Evolutionary conservation across 2,329 filamentous ascomycete genomes (phyloP), one percentile per base, ranked within the genome.

Genomic region (Fusarium clavum): DNA sequence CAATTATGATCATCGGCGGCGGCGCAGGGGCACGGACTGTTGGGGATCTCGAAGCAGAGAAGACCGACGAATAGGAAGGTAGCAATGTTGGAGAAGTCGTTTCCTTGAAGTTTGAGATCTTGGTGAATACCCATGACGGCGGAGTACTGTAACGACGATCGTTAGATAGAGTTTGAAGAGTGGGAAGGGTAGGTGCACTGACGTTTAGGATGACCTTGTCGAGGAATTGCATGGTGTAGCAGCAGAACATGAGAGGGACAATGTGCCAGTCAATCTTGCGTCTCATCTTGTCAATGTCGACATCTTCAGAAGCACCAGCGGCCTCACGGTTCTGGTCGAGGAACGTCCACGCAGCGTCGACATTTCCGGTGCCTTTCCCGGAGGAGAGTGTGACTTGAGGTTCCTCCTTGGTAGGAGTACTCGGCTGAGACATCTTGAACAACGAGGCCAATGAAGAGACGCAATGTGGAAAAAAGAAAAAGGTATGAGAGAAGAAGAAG

Each of bases 191-290:
- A 9, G 11, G 32, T 29, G 43, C 34, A 79, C 85, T 74, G 54
- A 89, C 87, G 72, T 90, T 90, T 46, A 90, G 83, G 29, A 88
- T 83, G 64, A 90, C 86, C 78, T 91, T 91, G 80, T 90, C 88
- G 46, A 90, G 80, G 70, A 89, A 89, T 72, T 90, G 87, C 79
- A 90, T 82, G n/a, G 85, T 85, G 73, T 90, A 90, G 73, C 84
- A 87, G 46, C 83, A 77, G 64, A 90, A 89, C 86, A 90, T 88
- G 56, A 90, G 80, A 0, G 88, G 88, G 34, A 90, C 81, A 56
- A 90, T 87, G 51, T 81, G 84, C 79, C 81, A 85, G 72, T 90
- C 88, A 51, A 90, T 84, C 77, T 85, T 88, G 64, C 84, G 83
- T 7, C 86, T 80, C 45, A 90, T 76, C 3, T 78, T 77, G 64